Conservation (phyloP, 495 filamentous ascomycete genomes). For the Tuber microsphaerosporum region DNA sequence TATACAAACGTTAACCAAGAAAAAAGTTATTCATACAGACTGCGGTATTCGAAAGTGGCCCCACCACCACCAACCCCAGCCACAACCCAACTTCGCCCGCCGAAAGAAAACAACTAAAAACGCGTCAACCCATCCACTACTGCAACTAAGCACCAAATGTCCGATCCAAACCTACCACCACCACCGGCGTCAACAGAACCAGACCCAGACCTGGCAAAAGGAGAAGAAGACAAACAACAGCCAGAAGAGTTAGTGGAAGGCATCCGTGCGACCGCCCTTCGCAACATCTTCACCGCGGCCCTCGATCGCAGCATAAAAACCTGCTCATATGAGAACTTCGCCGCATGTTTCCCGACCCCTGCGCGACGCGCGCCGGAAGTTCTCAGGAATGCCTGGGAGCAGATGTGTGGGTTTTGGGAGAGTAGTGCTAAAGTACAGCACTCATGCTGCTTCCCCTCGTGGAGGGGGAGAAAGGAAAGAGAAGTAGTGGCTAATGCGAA, state of each 20-base stretch:
- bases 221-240: not conserved
- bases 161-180: not conserved
- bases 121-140: not conserved
- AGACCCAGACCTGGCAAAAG: not conserved
- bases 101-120: not conserved
- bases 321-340: conserved; percentile 70
- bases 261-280: conserved; percentile 20
- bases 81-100: not conserved
- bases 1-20: not conserved
- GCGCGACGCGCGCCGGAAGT: conserved; percentile 61
- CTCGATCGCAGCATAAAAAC: conserved; percentile 43
- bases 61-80: not conserved
- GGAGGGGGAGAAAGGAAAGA: not conserved
- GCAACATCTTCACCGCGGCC: conserved; percentile 26
- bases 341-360: conserved; percentile 79
- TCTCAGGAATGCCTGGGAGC: conserved; percentile 59
- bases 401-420: conserved; percentile 61
- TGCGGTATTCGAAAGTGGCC: not conserved
- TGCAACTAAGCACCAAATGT: not conserved
- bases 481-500: conserved; percentile 15
- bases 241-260: conserved; percentile 15
- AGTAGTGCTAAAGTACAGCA: conserved; percentile 50
- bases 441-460: not conserved
- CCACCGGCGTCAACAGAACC: not conserved
- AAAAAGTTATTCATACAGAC: not conserved